A percentile compares a stretch with the other conserved stretches of the same genome.
Conservation (phyloP, 2,329 filamentous ascomycete genomes). For the Cladosporium sphaerospermum region DNA sequence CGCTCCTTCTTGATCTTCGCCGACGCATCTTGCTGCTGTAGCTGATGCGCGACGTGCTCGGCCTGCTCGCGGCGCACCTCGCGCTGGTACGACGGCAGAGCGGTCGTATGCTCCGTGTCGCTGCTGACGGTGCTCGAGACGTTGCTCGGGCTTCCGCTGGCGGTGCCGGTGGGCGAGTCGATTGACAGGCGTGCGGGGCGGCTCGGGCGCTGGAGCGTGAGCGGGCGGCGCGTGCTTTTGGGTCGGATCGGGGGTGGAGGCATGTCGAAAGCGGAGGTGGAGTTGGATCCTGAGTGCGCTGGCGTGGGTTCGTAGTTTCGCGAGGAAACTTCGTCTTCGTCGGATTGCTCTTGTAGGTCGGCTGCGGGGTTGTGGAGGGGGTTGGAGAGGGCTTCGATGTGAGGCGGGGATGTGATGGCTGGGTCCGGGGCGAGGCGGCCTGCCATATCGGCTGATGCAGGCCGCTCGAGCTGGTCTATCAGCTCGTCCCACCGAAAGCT, state of each 20-base stretch:
- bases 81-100: slow-evolving; percentile 30
- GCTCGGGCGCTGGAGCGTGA: slow-evolving; percentile 17
- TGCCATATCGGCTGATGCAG: slow-evolving; percentile 22
- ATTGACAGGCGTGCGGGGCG: slow-evolving; percentile 4
- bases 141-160: slow-evolving; percentile 25
- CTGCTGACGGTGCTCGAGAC: slow-evolving; percentile 28
- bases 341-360: slow-evolving; percentile 19
- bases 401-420: slow-evolving; percentile 22
- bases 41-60: slow-evolving; percentile 18
- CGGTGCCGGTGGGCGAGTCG: slow-evolving; percentile 15
- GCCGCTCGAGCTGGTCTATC: slow-evolving; percentile 38
- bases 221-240: slow-evolving; percentile 17
- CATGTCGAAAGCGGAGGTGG: slow-evolving; percentile 8
- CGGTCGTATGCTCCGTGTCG: slow-evolving; percentile 30
- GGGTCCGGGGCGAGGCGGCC: slow-evolving; percentile 26
- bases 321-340: slow-evolving; percentile 13
- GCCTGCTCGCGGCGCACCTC: slow-evolving; percentile 28
- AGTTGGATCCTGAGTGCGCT: slow-evolving; percentile 6
- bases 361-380: slow-evolving; percentile 5
- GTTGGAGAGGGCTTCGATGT: slow-evolving; percentile 1
- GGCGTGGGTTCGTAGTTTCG: slow-evolving; percentile 14
- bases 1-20: slow-evolving; percentile 28
- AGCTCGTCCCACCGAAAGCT: slow-evolving; percentile 49
- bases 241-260: slow-evolving; percentile 8
- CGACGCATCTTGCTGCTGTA: slow-evolving; percentile 26